Conservation (phyloP, 2,329 filamentous ascomycete species). For the Talaromyces sp. region DNA sequence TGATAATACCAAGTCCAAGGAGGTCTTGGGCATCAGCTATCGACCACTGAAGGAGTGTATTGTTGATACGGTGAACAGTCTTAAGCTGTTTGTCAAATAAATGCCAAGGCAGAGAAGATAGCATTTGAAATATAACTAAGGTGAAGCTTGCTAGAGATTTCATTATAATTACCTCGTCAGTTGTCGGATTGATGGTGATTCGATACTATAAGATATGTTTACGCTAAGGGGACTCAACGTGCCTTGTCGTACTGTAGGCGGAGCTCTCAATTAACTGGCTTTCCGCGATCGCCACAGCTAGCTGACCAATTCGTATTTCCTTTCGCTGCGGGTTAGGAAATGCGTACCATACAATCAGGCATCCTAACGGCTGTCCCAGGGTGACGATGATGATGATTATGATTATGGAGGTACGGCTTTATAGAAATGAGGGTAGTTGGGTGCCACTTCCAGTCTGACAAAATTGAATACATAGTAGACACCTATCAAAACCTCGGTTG, state of each 20-base stretch:
- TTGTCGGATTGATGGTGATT: not conserved
- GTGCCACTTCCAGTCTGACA: too few species aligned
- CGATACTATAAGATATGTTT: not conserved
- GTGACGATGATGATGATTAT: too few species aligned
- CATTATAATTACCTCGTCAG: not conserved
- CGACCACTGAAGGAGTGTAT: constrained; percentile 32
- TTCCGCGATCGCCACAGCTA: too few species aligned
- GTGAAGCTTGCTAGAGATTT: constrained; percentile 1
- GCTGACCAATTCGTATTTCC: too few species aligned
- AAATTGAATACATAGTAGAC: too few species aligned
- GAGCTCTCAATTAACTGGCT: too few species aligned
- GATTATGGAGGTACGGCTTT: too few species aligned
- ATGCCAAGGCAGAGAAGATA: not conserved
- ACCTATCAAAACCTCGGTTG: too few species aligned
- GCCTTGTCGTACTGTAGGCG: not conserved
- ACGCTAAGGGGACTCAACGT: not conserved
- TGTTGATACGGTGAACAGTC: constrained; percentile 31
- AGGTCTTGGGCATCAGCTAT: constrained; percentile 40
- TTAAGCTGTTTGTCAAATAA: constrained; percentile 13
- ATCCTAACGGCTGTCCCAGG: too few species aligned
- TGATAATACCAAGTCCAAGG: constrained; percentile 37
- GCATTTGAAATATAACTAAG: constrained; percentile 2
- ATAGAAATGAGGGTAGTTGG: too few species aligned
- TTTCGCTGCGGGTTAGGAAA: too few species aligned
- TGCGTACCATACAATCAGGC: too few species aligned